Evolutionary conservation across 148 eudicot species (phyloP), one percentile per base, ranked within the genome.

Genomic region (Rhododendron griersonianum): DNA sequence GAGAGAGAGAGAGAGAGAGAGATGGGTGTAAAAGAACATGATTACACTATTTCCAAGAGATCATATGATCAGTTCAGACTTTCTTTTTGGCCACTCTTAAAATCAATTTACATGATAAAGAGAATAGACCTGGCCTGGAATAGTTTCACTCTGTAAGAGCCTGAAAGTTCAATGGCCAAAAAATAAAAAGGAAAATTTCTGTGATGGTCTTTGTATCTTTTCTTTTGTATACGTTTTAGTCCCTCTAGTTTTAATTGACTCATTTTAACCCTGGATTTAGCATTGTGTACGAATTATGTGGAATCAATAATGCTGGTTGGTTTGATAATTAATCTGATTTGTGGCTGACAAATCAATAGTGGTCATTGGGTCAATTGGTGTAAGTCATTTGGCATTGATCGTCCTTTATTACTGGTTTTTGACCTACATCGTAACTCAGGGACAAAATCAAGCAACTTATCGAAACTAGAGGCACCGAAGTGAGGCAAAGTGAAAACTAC

Each of bases 1-100:
- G 28, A 25, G 81, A 75, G 23, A 75, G 61, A 30, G 2, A 76
- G 59, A 81, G 85, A 53, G 59, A 55, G 61, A 55, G 61, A 55
- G 21, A 55, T 3, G 21, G 21, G 19, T 13, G 21, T 55, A 41
- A 84, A 81, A 83, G 85, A 81, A 86, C 41, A 65, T 37, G 84
- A 86, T 85, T 84, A 55, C 87, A 65, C 76, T 76, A 85, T 88
- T 80, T 81, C 67, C 78, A 57, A 41, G 53, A 86, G 82, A 89
- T 74, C 73, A 33, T 73, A 51, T 59, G 69, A 18, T 83, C 83
- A 47, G 78, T 61, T 65, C 55, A 59, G 74, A 69, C 83, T 81
- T 35, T 55, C 67, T 75, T 19, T 48, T 76, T 77, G 53, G 33
- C 48, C 44, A 51, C 78, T 55, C 50, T 61, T 30, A 79, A 35